Evolutionary conservation across 106 monocot genomes (phyloP).

Genomic region (Apostasia ramifera): DNA sequence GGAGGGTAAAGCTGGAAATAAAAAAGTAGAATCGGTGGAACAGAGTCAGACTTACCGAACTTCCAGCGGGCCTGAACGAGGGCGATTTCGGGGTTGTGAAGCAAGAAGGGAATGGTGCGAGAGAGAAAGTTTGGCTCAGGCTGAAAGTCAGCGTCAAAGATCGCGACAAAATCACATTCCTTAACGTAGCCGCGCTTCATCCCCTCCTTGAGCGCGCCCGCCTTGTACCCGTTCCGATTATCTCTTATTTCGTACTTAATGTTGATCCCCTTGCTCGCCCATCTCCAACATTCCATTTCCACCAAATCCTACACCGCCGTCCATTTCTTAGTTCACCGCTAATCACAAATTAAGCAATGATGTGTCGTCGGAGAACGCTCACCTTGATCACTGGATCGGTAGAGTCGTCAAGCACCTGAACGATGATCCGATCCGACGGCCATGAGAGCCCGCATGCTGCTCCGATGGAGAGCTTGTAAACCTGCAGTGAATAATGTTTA

Average conservation of each 20-base stretch:
- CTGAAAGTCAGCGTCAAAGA: slow-evolving; percentile 39
- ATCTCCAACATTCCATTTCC: slow-evolving; percentile 20
- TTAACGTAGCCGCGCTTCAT: slow-evolving; percentile 31
- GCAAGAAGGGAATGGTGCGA: slow-evolving; percentile 26
- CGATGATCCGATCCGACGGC: slow-evolving; percentile 26
- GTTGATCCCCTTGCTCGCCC: slow-evolving; percentile 24
- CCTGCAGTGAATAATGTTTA: slow-evolving; percentile 3
- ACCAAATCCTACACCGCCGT: slow-evolving; percentile 20
- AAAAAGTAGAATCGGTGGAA: too few species aligned
- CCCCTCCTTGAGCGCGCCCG: slow-evolving; percentile 31
- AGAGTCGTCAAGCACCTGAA: slow-evolving; percentile 39
- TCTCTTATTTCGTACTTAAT: slow-evolving; percentile 29
- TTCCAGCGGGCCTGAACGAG: slow-evolving; percentile 39
- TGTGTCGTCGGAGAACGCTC: too few species aligned
- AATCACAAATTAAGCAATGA: too few species aligned
- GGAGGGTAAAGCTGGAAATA: too few species aligned
- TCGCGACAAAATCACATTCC: slow-evolving; percentile 22
- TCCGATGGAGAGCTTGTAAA: slow-evolving; percentile 34
- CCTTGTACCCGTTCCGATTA: slow-evolving; percentile 32
- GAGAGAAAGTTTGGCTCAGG: slow-evolving; percentile 33
- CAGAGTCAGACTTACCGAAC: slow-evolving; percentile 12
- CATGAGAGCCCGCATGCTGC: slow-evolving; percentile 35
- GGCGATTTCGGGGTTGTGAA: slow-evolving; percentile 25
- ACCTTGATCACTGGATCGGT: slow-evolving; percentile 31
- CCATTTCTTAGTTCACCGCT: neutral